Conservation (phyloP, 805 yeast genomes). For the Candida orba region DNA sequence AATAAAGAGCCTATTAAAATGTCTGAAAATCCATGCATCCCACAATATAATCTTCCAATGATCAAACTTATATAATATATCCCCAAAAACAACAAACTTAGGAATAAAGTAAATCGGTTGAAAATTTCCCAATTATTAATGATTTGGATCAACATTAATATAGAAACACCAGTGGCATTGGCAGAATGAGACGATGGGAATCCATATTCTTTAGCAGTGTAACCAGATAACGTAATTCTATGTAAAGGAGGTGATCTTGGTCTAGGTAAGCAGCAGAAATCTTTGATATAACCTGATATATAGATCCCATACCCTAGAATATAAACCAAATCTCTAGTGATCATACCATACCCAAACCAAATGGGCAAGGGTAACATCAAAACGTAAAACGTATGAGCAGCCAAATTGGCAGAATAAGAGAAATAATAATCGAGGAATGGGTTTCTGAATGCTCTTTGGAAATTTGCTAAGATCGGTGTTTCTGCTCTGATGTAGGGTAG, state of each 20-base stretch:
- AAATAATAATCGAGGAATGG: constrained; percentile 63
- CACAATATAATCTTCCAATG: constrained; percentile 84
- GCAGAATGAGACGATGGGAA: constrained; percentile 94
- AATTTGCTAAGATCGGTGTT: constrained; percentile 45
- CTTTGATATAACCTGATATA: constrained; percentile 70
- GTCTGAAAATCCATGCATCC: constrained; percentile 94
- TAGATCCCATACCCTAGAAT: constrained; percentile 52
- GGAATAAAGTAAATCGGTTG: constrained; percentile 7
- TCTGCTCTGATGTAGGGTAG: constrained; percentile 58
- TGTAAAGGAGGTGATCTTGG: constrained; percentile 89
- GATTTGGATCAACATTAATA: constrained; percentile 34
- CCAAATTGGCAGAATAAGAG: constrained; percentile 82
- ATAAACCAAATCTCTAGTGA: constrained; percentile 67
- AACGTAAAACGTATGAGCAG: constrained; percentile 91
- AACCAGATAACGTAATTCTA: constrained; percentile 84
- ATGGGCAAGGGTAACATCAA: constrained; percentile 76
- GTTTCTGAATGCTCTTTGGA: constrained; percentile 48
- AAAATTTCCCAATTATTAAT: constrained; percentile 8
- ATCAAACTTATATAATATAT: constrained; percentile 57
- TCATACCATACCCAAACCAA: constrained; percentile 63
- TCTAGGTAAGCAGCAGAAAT: constrained; percentile 82
- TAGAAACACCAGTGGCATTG: constrained; percentile 78
- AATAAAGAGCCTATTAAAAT: constrained; percentile 55
- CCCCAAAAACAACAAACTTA: constrained; percentile 20
- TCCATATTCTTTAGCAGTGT: constrained; percentile 90